Percentiles rank a stretch among this genome's conserved stretches.
These are phyloP conservation scores for Fusarium sp. DNA, from an alignment of 2,329 filamentous ascomycete genomes.

Conservation along the genomic window DNA sequence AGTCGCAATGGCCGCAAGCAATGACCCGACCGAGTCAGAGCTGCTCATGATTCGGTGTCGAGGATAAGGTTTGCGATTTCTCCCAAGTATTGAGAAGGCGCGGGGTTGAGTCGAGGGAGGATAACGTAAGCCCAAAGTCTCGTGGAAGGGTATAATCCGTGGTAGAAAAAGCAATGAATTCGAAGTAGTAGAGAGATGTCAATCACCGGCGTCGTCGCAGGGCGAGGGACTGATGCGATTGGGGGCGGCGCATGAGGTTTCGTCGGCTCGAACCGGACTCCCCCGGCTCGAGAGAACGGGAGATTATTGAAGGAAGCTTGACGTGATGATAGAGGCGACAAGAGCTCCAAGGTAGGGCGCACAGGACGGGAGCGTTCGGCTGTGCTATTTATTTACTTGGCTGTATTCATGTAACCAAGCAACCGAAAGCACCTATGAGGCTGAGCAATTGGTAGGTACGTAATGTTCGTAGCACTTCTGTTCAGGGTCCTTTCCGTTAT, in stretches of 20 bases:
- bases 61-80: constrained; percentile 19
- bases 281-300: constrained; percentile 26
- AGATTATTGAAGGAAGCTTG: constrained; percentile 15
- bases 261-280: constrained; percentile 34
- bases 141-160: constrained; percentile 5
- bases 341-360: constrained; percentile 4
- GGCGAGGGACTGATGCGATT: constrained; percentile 41
- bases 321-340: constrained; percentile 16
- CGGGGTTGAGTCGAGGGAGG: constrained; percentile 25
- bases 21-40: constrained; percentile 65
- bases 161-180: not conserved
- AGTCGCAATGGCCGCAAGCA: constrained; percentile 68
- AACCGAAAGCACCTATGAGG: constrained; percentile 35
- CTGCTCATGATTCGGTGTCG: constrained; percentile 49
- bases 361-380: constrained; percentile 3
- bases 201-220: constrained; percentile 44
- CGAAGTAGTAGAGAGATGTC: constrained; percentile 1
- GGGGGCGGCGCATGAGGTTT: constrained; percentile 42
- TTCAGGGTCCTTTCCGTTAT: constrained; percentile 23
- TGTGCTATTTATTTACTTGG: constrained; percentile 27
- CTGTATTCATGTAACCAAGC: constrained; percentile 15
- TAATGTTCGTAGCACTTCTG: constrained; percentile 23
- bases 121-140: constrained; percentile 20
- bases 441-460: constrained; percentile 39
- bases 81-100: constrained; percentile 17